Evolutionary conservation across 257 asterid genomes (phyloP), one percentile per base, ranked within the genome.

Genomic region (Scutellaria galericulata): DNA sequence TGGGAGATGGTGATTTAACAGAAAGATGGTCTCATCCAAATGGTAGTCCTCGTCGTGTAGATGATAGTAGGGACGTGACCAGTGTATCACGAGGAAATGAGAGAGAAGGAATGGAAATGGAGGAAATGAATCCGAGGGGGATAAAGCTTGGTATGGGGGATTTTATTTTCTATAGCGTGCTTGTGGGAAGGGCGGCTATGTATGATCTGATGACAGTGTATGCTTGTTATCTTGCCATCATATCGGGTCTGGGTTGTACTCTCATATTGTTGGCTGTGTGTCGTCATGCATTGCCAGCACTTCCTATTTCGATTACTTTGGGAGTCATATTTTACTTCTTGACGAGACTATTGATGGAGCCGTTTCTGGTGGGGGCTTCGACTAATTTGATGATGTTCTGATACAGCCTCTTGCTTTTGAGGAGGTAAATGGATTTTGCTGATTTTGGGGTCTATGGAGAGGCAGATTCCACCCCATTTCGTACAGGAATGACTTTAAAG

Each of bases 111-210:
- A 64, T 40, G 47, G 88, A 66, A 55, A 70, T 68, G 69, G 89
- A 62, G 68, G 85, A 54, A 35, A 15, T 71, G 60, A 77, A 13
- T 51, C 68, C 73, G 22, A 82, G 90, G 76, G 98, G 98, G 68
- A 84, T 94, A 72, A 88, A 78, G 88, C 99, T 94, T 39, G 99
- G 99, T 5, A 85, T 94, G 81, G 98, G 99, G 66, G 99, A 94
- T 73, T 94, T 94, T 50, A 86, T 94, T 20, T 94, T 94, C 81
- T 94, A 89, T 9, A 94, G 99, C 3, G 99, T 94, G 67, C 86
- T 94, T 72, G 97, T 94, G 18, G 98, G 99, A 47, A 83, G 99
- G 83, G 99, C 99, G 0, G 98, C 99, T 8, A 89, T 94, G 99
- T 94, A 87, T 81, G 99, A 94, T 87, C 51, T 94, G 80, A 86